These are phyloP conservation scores for Hortaea werneckii DNA, from an alignment of 2,329 filamentous ascomycete species.

Conservation along the genomic window DNA sequence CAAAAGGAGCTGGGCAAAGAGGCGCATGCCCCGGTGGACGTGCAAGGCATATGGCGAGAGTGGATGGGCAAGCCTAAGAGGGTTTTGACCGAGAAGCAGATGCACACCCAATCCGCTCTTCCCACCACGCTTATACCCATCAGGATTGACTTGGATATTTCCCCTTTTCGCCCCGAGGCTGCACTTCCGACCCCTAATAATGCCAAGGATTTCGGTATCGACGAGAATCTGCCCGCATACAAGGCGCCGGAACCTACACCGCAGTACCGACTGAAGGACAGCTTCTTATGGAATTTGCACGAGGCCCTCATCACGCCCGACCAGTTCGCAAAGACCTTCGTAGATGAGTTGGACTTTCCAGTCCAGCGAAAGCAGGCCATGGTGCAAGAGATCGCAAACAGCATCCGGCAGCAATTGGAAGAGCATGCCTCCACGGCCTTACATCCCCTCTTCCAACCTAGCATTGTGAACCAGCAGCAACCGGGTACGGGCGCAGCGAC, in stretches of 20 bases:
- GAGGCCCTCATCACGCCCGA: slow-evolving; percentile 90
- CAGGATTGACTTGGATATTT: slow-evolving; percentile 88
- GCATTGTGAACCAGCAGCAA: slow-evolving; percentile 15
- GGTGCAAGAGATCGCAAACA: slow-evolving; percentile 74
- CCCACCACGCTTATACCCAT: slow-evolving; percentile 90
- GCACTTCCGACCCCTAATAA: slow-evolving; percentile 56
- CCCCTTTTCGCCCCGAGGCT: slow-evolving; percentile 59
- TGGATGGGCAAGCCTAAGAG: slow-evolving; percentile 73
- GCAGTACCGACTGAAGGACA: slow-evolving; percentile 80
- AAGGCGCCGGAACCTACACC: slow-evolving; percentile 68
- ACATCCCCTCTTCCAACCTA: slow-evolving; percentile 79
- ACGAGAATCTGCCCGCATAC: slow-evolving; percentile 69
- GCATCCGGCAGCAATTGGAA: slow-evolving; percentile 89
- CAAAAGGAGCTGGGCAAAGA: slow-evolving; percentile 70
- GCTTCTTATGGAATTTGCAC: slow-evolving; percentile 97
- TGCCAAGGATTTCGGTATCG: slow-evolving; percentile 47
- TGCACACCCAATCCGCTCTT: slow-evolving; percentile 58
- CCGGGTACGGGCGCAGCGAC: slow-evolving; percentile 20
- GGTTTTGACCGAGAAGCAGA: slow-evolving; percentile 46
- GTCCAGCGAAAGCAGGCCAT: slow-evolving; percentile 53
- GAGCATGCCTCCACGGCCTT: slow-evolving; percentile 92
- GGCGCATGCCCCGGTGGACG: slow-evolving; percentile 62
- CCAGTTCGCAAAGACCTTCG: slow-evolving; percentile 82
- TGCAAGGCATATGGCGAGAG: slow-evolving; percentile 87
- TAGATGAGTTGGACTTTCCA: slow-evolving; percentile 87